phyloP scores from a whole-genome alignment of 2,329 filamentous ascomycete species.

The Colletotrichum graminicola region DNA sequence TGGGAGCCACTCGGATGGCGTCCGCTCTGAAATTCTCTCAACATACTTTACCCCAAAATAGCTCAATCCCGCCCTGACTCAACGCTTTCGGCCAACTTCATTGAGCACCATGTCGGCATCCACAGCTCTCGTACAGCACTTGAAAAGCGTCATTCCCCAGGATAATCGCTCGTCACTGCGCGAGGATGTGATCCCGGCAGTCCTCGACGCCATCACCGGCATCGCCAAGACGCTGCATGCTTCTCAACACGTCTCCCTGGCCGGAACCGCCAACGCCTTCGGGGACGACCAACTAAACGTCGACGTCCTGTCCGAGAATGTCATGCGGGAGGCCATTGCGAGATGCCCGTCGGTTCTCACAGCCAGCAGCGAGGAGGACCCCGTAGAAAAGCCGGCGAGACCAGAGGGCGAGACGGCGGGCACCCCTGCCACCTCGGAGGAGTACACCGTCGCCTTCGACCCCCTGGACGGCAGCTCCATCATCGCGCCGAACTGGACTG shows the following conservation, averaged over 20 bases:
- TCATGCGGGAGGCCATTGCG: slow-evolving; percentile 60
- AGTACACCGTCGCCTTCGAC: slow-evolving; percentile 72
- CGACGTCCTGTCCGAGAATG: slow-evolving; percentile 64
- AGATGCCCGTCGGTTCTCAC: slow-evolving; percentile 60
- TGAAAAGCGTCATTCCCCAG: slow-evolving; percentile 45
- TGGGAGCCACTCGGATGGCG: slow-evolving; percentile 15
- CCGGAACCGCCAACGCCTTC: slow-evolving; percentile 66
- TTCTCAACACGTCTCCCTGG: slow-evolving; percentile 60
- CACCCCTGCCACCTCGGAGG: slow-evolving; percentile 49
- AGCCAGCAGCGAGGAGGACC: slow-evolving; percentile 72
- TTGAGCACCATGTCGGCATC: slow-evolving; percentile 18
- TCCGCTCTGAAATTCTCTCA: slow-evolving; percentile 37
- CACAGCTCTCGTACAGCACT: slow-evolving; percentile 33
- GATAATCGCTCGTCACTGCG: slow-evolving; percentile 51
- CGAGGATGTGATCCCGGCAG: slow-evolving; percentile 60
- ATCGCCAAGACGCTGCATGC: slow-evolving; percentile 60
- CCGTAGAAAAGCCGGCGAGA: slow-evolving; percentile 56
- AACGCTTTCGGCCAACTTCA: slow-evolving; percentile 17
- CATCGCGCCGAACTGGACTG: slow-evolving; percentile 69
- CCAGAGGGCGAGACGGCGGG: neutral
- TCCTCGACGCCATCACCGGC: slow-evolving; percentile 59
- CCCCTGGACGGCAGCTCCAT: slow-evolving; percentile 74
- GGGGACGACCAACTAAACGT: slow-evolving; percentile 72
- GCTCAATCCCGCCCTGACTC: slow-evolving; percentile 32
- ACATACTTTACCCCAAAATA: slow-evolving; percentile 32